A percentile compares a stretch with the other conserved stretches of the same genome.
Conservation (phyloP, 108 stramenopile species). For the Phaeodactylum tricornutum region DNA sequence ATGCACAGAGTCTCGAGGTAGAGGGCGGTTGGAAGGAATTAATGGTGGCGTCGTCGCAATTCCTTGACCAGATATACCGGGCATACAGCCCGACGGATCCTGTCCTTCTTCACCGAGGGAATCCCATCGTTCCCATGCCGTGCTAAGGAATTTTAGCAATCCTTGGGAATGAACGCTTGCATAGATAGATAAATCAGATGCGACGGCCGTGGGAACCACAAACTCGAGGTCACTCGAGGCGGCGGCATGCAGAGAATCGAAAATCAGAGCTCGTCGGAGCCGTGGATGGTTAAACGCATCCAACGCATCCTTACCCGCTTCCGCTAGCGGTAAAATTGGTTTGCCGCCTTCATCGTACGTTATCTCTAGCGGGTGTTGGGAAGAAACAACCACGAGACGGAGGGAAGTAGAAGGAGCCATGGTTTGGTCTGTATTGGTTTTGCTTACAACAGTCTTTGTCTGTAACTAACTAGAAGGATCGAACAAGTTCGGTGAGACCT, state of each 20-base stretch:
- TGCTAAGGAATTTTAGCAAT: slow-evolving; percentile 27
- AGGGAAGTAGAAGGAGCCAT: too few relatives aligned
- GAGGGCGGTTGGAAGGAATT: slow-evolving; percentile 29
- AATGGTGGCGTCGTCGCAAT: slow-evolving; percentile 7
- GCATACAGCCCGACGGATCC: slow-evolving; percentile 9
- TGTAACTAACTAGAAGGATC: too few relatives aligned
- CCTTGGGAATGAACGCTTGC: slow-evolving; percentile 10
- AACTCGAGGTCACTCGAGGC: not conserved
- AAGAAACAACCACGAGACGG: too few relatives aligned
- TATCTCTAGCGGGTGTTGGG: too few relatives aligned
- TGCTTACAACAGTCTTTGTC: too few relatives aligned
- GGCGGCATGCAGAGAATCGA: slow-evolving; percentile 11
- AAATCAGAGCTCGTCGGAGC: slow-evolving; percentile 42
- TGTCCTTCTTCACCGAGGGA: slow-evolving; percentile 19
- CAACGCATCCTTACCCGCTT: slow-evolving; percentile 25
- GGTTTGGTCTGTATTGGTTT: too few relatives aligned
- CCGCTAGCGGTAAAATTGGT: too few relatives aligned
- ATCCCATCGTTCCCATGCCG: slow-evolving; percentile 35
- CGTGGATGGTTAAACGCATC: slow-evolving; percentile 69
- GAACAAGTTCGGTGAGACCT: too few relatives aligned
- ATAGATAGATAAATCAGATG: slow-evolving; percentile 11
- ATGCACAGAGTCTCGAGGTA: slow-evolving; percentile 28
- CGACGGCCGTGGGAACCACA: not conserved
- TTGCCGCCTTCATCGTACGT: too few relatives aligned
- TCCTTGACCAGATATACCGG: not conserved